Percentiles rank a stretch among this genome's conserved stretches.
These are phyloP conservation scores for Galerina sulciceps DNA, from an alignment of 768 basidiomycete genomes.

Conservation along the genomic window DNA sequence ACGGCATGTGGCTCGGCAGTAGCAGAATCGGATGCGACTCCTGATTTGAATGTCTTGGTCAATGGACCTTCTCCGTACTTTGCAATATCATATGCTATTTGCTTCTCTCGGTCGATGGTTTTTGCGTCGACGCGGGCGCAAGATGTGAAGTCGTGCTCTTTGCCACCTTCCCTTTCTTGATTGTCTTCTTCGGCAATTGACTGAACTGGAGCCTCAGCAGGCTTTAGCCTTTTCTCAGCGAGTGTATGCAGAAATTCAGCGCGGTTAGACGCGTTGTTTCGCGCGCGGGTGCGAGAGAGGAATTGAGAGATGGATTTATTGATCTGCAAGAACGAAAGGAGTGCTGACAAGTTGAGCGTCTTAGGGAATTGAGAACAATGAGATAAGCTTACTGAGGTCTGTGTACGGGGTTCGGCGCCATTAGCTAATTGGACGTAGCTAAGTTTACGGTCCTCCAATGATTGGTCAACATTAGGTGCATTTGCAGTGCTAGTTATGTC, in stretches of 20 bases:
- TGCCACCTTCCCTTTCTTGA: constrained; percentile 12
- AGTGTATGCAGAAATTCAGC: constrained; percentile 71
- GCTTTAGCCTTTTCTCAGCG: constrained; percentile 54
- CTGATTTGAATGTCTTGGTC: constrained; percentile 47
- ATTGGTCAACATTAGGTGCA: constrained; percentile 13
- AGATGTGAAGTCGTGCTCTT: constrained; percentile 38
- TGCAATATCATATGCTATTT: constrained; percentile 89
- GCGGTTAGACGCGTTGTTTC: constrained; percentile 79
- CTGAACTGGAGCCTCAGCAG: constrained; percentile 30
- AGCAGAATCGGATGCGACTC: neutral
- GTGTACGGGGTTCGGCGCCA: constrained; percentile 53
- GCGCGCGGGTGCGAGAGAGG: constrained; percentile 69
- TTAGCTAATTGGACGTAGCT: constrained; percentile 59
- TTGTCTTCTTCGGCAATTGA: neutral
- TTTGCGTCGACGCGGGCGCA: constrained; percentile 81
- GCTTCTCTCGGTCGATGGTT: constrained; percentile 69
- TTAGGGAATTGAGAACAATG: neutral
- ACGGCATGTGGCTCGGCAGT: neutral
- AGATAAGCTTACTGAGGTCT: constrained; percentile 54
- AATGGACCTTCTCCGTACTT: constrained; percentile 83
- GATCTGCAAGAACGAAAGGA: constrained; percentile 42
- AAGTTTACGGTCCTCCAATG: constrained; percentile 72
- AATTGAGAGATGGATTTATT: constrained; percentile 75
- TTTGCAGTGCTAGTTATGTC: constrained; percentile 7
- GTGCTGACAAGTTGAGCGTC: constrained; percentile 15